These are phyloP conservation scores for Arthonia radiata DNA, from an alignment of 495 filamentous ascomycete species.

Conservation along the genomic window DNA sequence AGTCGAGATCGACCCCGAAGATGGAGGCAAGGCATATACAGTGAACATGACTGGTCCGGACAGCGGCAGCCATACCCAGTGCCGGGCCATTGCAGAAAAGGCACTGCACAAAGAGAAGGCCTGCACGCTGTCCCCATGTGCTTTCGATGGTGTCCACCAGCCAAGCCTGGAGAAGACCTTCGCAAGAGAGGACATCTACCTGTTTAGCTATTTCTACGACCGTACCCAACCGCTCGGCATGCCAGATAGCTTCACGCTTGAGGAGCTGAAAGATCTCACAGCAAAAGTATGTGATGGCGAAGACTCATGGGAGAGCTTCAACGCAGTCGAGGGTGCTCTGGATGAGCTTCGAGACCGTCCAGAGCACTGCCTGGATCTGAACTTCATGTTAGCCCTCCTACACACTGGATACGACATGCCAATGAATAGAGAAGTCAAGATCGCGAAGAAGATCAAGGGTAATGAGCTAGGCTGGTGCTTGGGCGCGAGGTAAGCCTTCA, in stretches of 20 bases:
- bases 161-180: constrained; percentile 85
- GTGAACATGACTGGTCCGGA: constrained; percentile 73
- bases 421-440: constrained; percentile 79
- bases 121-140: constrained; percentile 71
- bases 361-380: constrained; percentile 82
- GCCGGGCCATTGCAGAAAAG: constrained; percentile 69
- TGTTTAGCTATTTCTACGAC: constrained; percentile 95
- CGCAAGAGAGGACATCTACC: constrained; percentile 71
- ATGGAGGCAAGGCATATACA: constrained; percentile 25
- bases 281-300: constrained; percentile 64
- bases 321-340: constrained; percentile 42
- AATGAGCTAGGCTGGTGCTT: constrained; percentile 97
- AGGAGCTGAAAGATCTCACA: constrained; percentile 65
- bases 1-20: constrained; percentile 39
- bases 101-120: constrained; percentile 68
- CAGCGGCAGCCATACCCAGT: constrained; percentile 44
- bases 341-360: constrained; percentile 54
- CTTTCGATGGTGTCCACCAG: constrained; percentile 92
- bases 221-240: constrained; percentile 77
- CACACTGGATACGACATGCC: constrained; percentile 98
- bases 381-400: constrained; percentile 76
- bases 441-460: constrained; percentile 94
- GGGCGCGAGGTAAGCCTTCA: constrained; percentile 63
- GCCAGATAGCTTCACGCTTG: constrained; percentile 79
- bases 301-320: constrained; percentile 60